A percentile compares a stretch with the other conserved stretches of the same genome.
phyloP scores from a whole-genome alignment of 108 stramenopile genomes.

The Cyclotella choctawhatcheeana region DNA sequence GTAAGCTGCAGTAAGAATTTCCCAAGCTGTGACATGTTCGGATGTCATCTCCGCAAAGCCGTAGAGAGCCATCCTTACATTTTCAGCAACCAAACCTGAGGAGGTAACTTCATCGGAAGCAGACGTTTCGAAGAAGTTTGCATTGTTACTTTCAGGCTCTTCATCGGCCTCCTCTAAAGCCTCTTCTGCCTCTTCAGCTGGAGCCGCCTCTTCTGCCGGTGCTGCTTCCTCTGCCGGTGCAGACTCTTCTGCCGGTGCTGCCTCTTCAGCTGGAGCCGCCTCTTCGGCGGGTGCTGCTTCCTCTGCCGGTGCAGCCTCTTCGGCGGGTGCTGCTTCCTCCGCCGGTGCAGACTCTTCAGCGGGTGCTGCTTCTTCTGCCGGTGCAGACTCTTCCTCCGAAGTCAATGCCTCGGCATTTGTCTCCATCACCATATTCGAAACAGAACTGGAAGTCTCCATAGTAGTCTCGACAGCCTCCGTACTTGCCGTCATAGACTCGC shows the following conservation, averaged over 20 bases:
- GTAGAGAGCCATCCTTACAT: slow-evolving; percentile 48
- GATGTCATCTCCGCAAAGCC: slow-evolving; percentile 31
- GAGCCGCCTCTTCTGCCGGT: not conserved
- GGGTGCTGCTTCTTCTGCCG: not conserved
- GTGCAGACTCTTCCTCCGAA: not conserved
- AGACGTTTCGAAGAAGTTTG: slow-evolving; percentile 9
- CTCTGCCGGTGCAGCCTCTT: not conserved
- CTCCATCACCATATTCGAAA: slow-evolving; percentile 1
- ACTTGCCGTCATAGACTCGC: not conserved
- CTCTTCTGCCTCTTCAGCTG: not conserved
- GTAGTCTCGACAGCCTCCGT: not conserved
- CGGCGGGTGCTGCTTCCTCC: not conserved
- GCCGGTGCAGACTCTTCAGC: not conserved
- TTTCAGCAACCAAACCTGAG: slow-evolving; percentile 13
- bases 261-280: not conserved
- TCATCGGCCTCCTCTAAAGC: no score
- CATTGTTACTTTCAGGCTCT: not conserved
- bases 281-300: not conserved
- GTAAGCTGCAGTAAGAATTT: slow-evolving; percentile 11
- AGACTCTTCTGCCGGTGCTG: not conserved
- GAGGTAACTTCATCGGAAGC: slow-evolving; percentile 2
- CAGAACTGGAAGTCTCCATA: not conserved
- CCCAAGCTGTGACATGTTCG: slow-evolving; percentile 29
- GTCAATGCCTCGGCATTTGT: not conserved
- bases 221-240: slow-evolving; percentile 1